Percentiles rank a stretch among this genome's conserved stretches.
phyloP scores from a whole-genome alignment of 768 basidiomycete genomes.

The Psilocybe sp. region DNA sequence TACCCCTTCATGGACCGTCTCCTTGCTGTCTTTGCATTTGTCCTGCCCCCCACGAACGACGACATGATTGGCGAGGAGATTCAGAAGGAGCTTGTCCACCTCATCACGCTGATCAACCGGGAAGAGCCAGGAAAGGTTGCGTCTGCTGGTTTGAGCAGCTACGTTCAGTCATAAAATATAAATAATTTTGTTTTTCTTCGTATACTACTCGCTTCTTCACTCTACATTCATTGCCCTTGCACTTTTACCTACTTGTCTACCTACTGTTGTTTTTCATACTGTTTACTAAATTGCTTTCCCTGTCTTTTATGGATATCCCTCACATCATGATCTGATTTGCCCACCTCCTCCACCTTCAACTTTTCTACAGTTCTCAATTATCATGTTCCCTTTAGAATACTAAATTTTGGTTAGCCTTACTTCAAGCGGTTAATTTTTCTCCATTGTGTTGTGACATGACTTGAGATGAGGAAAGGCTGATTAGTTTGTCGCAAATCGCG shows the following conservation, averaged over 20 bases:
- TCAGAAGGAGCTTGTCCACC: conserved; percentile 68
- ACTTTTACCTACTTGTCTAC: conserved; percentile 8
- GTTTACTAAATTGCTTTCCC: conserved; percentile 13
- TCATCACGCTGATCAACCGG: conserved; percentile 69
- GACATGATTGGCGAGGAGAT: conserved; percentile 84
- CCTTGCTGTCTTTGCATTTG: conserved; percentile 74
- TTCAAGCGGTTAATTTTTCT: too few relatives aligned
- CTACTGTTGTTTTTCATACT: conserved; percentile 6
- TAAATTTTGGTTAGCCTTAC: too few relatives aligned
- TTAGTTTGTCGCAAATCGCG: too few relatives aligned
- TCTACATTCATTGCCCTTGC: not conserved
- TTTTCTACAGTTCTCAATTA: too few relatives aligned
- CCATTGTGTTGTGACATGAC: too few relatives aligned
- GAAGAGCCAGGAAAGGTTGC: conserved; percentile 79
- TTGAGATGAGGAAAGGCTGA: too few relatives aligned
- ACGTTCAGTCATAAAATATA: conserved; percentile 32
- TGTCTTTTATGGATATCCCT: conserved; percentile 1
- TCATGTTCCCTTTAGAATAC: too few relatives aligned
- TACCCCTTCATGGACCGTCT: conserved; percentile 77
- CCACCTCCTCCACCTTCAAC: too few relatives aligned
- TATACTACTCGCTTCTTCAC: not conserved
- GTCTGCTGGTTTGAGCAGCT: conserved; percentile 66
- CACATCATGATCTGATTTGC: too few relatives aligned
- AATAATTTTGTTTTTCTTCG: conserved; percentile 12
- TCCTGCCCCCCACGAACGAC: conserved; percentile 69